Conservation (phyloP, 2,329 filamentous ascomycete genomes). For the Bipolaris gigantea region DNA sequence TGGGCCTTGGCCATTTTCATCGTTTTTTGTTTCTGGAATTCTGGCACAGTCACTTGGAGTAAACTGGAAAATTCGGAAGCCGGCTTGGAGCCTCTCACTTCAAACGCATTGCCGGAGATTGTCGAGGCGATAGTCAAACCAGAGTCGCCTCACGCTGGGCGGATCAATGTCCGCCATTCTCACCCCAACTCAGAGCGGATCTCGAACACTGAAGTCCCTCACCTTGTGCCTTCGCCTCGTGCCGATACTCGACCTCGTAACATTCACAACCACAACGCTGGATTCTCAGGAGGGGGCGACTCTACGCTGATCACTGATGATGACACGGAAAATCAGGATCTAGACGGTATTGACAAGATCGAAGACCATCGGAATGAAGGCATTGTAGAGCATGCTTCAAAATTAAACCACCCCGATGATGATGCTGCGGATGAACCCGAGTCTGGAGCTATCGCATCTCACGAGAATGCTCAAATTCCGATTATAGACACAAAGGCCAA, state of each 20-base stretch:
- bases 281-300: background rate
- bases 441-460: background rate
- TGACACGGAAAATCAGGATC: background rate
- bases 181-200: background rate
- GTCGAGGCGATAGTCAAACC: background rate
- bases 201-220: background rate
- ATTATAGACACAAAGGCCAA: background rate
- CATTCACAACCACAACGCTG: background rate
- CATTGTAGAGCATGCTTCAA: background rate
- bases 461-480: background rate
- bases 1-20: background rate
- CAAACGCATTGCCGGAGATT: background rate
- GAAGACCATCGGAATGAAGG: background rate
- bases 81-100: background rate
- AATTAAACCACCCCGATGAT: background rate
- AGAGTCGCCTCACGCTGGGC: background rate
- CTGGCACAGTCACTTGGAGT: background rate
- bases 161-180: background rate
- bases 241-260: background rate
- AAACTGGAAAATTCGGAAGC: background rate
- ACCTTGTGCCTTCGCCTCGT: background rate
- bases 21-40: background rate
- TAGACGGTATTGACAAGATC: background rate
- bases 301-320: background rate
- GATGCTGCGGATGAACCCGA: background rate